Evolutionary conservation across 352 stramenopile species (phyloP).

Genomic region (Globisporangium perplexum): DNA sequence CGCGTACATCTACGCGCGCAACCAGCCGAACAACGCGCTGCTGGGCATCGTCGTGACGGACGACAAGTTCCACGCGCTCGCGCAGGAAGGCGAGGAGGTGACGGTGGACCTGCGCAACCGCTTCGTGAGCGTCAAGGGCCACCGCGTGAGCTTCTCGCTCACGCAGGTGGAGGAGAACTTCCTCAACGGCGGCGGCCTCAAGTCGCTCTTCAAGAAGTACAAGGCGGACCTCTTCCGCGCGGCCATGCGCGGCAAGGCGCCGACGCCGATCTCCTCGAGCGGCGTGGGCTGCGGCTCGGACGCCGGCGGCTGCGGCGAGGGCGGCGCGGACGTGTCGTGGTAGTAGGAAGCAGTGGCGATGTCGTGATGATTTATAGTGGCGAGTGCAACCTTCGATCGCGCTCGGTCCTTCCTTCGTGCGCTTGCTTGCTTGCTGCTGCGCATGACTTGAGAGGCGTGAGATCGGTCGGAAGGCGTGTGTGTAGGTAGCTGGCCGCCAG

Average conservation of each 20-base stretch:
- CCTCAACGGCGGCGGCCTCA: constrained; percentile 76
- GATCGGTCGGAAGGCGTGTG: not conserved
- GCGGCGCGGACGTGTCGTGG: constrained; percentile 16
- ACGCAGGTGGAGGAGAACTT: constrained; percentile 82
- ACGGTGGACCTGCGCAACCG: constrained; percentile 80
- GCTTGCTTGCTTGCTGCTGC: too few species aligned
- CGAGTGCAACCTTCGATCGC: constrained; percentile 19
- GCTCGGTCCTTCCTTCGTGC: too few species aligned
- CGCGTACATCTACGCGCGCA: constrained; percentile 85
- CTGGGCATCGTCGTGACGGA: constrained; percentile 76
- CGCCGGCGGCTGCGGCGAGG: constrained; percentile 8
- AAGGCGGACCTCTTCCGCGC: constrained; percentile 82
- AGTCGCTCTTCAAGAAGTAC: constrained; percentile 86
- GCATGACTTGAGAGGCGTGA: too few species aligned
- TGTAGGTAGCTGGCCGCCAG: too few species aligned
- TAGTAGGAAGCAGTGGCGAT: constrained; percentile 20
- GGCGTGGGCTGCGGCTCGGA: constrained; percentile 47
- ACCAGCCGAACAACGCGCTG: constrained; percentile 85
- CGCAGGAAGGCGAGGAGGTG: constrained; percentile 67
- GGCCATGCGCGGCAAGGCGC: constrained; percentile 67
- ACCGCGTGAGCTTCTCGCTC: constrained; percentile 84
- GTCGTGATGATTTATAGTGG: constrained; percentile 5
- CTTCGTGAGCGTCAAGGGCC: constrained; percentile 69
- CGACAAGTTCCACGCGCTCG: constrained; percentile 78
- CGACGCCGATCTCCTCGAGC: constrained; percentile 42